These are phyloP conservation scores for Beauveria sp. DNA, from an alignment of 2,329 filamentous ascomycete genomes.

Conservation along the genomic window DNA sequence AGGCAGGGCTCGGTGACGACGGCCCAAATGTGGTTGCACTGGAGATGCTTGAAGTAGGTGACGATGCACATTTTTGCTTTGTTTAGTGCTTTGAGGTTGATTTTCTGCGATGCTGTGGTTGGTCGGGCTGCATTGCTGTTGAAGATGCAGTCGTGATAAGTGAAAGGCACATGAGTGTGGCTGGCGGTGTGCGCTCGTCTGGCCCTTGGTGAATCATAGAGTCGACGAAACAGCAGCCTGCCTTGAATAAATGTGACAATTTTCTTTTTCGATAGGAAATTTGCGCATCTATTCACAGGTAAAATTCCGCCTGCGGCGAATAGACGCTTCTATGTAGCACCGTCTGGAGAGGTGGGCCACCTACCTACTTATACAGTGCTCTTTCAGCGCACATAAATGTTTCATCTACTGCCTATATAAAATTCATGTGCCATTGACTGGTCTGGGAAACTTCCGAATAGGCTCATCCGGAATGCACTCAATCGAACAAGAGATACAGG, in stretches of 20 bases:
- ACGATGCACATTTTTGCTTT: slow-evolving; percentile 36
- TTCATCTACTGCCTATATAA: too few species aligned
- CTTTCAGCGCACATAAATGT: too few species aligned
- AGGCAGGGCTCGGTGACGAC: slow-evolving; percentile 38
- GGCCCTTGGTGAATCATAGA: not conserved
- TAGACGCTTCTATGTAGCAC: too few species aligned
- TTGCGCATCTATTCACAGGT: not conserved
- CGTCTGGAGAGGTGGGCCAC: too few species aligned
- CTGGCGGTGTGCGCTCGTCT: not conserved
- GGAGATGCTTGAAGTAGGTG: slow-evolving; percentile 39
- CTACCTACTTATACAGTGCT: too few species aligned
- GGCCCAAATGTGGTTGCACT: slow-evolving; percentile 46
- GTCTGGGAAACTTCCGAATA: too few species aligned
- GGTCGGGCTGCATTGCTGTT: not conserved
- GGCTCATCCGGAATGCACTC: too few species aligned
- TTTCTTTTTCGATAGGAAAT: not conserved
- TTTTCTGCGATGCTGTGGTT: not conserved
- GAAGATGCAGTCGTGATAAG: not conserved
- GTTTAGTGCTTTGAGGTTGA: not conserved
- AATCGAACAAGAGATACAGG: too few species aligned
- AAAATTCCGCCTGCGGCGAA: too few species aligned
- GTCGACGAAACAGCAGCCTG: too few species aligned
- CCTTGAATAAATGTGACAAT: too few species aligned
- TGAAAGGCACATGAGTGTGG: not conserved
- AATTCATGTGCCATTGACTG: too few species aligned